Conservation (phyloP, 75 land plant genomes). For the Adiantum capillusveneris region DNA sequence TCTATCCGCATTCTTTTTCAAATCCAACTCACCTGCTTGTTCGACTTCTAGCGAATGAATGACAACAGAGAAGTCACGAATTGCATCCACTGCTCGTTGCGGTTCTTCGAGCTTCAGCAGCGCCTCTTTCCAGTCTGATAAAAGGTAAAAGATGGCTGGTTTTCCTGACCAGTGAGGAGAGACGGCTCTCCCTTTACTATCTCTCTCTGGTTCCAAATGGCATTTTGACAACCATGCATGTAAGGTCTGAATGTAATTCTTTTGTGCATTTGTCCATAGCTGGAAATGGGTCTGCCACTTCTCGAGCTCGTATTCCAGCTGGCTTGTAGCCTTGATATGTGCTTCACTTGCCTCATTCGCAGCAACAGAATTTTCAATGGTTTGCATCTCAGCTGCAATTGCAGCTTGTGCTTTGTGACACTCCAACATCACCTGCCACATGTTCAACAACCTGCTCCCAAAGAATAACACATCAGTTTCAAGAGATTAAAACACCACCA, state of each 20-base stretch:
- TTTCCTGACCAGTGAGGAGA: slow-evolving; percentile 27
- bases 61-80: slow-evolving; percentile 19
- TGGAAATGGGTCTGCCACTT: slow-evolving; percentile 40
- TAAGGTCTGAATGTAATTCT: slow-evolving; percentile 44
- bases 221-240: slow-evolving; percentile 57
- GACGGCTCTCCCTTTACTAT: slow-evolving; percentile 32
- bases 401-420: slow-evolving; percentile 73
- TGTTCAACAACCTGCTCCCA: slow-evolving; percentile 51
- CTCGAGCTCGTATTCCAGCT: slow-evolving; percentile 50
- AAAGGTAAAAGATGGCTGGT: neutral
- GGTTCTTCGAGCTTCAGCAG: neutral
- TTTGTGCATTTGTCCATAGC: slow-evolving; percentile 42
- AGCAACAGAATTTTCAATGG: slow-evolving; percentile 27
- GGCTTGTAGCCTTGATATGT: slow-evolving; percentile 35
- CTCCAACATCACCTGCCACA: slow-evolving; percentile 94
- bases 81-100: slow-evolving; percentile 13
- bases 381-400: slow-evolving; percentile 66
- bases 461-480: neutral
- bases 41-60: slow-evolving; percentile 16
- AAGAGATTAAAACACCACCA: neutral
- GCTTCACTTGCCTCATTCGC: slow-evolving; percentile 22
- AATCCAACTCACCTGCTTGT: slow-evolving; percentile 66
- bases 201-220: slow-evolving; percentile 35
- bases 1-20: slow-evolving; percentile 64
- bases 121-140: slow-evolving; percentile 3